Evolutionary conservation across 2,329 filamentous ascomycete genomes (phyloP), one percentile per base, ranked within the genome.

Genomic region (Septoria petroselini): DNA sequence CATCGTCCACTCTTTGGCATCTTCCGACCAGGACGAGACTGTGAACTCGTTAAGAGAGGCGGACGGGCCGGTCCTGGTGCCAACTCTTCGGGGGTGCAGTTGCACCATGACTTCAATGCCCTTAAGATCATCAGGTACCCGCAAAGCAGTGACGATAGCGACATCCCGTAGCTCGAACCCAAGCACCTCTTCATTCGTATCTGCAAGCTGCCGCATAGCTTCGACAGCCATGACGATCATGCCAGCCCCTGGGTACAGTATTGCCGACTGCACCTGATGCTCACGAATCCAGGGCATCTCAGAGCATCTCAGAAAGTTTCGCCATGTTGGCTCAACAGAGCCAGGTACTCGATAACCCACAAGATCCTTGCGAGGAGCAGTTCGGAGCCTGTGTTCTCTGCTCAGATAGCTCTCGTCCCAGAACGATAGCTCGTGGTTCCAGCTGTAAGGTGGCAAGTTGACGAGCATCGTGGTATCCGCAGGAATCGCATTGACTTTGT

Each of bases 211-310:
- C 5, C 38, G 38, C 15, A 29, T 39, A 15, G 48, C 54, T 29
- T 57, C 54, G 12, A 54, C 31, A 12, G 52, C 54, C 40, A 49
- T 44, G 37, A 44, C 38, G 33, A 54, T 35, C 25, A 37, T 46
- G 8, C 47, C 54, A 25, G 42, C 52, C n/a, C 41, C 52, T 1
- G 54, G 54, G 15, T 48, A 50, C 2, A 57, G 33, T 8, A 52
- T 44, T 12, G 38, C 42, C 11, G 30, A 34, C 6, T 44, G 19
- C 17, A 54, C 45, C 5, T 42, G 41, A 37, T 58, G 55, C n/a
- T 58, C 52, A 7, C 37, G 29, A 12, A 58, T 38, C 55, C 55
- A 58, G 12, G 52, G 46, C 8, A 41, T 30, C 19, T 55, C 53
- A 11, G 15, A 40, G 3, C 31, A 23, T 21, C 47, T 41, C 3